Base-by-base conservation (phyloP, 2,329 filamentous ascomycete genomes). In the Coniochaeta prunicola region DNA sequence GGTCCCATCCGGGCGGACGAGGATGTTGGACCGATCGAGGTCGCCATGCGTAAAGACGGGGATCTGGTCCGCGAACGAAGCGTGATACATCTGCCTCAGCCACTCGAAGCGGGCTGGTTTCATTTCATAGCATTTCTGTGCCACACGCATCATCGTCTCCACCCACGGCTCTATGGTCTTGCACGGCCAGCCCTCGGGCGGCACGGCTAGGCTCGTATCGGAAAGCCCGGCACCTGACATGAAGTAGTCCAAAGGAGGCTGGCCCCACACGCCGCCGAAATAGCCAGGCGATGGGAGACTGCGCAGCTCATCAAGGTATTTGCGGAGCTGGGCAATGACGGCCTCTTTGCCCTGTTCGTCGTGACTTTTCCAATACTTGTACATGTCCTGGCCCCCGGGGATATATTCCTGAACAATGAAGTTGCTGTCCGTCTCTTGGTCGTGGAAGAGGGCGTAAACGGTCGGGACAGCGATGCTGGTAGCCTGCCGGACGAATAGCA, bases 171-270 rank as follows among this genome's bases (percentile, higher is more conserved):
- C 33, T 36, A 13, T 15, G 4, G 33, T 36, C 4, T 36, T 15
- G 10, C 33, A 36, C 10, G 33, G 4, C 10, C 12, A 8, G 10
- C 10, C 33, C n/a, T n/a, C n/a, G n/a, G n/a, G n/a, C n/a, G n/a
- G n/a, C n/a, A n/a, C n/a, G n/a, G n/a, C n/a, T n/a, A n/a, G 10
- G 33, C 10, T 7, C 10, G 33, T 8, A 13, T 36, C 33, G 10
- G 5, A 15, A 7, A 13, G 10, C 33, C 33, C 12, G 4, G 33
- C 3, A 3, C 33, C 33, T 9, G 33, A 13, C 10, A 36, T 13
- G 33, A 13, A 36, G 33, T 6, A 36, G 10, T 12, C 4, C 6
- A 57, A 59, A 50, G 60, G 57, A 30, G 60, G 59, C 36, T 60
- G 42, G 3, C 42, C 15, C 42, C 42, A 28, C 7, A 28, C 42